Percentiles rank a stretch among this genome's conserved stretches.
Evolutionary conservation across 768 basidiomycete genomes (phyloP).

Genomic region (Boletus insuetus): DNA sequence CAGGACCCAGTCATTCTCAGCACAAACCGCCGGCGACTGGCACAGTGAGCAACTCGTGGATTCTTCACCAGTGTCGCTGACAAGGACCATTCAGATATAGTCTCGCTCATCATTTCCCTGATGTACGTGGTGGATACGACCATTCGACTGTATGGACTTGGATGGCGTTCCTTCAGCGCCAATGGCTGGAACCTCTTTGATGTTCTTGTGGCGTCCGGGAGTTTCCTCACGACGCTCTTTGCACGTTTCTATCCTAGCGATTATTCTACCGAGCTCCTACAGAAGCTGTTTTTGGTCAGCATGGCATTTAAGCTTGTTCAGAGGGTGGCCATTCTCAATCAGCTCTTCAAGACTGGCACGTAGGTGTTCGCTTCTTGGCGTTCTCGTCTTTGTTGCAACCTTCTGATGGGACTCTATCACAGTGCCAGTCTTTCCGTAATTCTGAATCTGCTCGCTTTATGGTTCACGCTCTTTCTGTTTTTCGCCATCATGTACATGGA

Average conservation of each 20-base stretch:
- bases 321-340: conserved; percentile 81
- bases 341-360: conserved; percentile 95
- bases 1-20: conserved; percentile 80
- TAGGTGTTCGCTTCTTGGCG: conserved; percentile 40
- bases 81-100: conserved; percentile 48
- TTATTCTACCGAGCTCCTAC: conserved; percentile 61
- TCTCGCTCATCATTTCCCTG: conserved; percentile 72
- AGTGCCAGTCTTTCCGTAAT: conserved; percentile 88
- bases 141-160: conserved; percentile 81
- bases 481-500: conserved; percentile 88
- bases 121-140: conserved; percentile 75
- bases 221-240: conserved; percentile 77
- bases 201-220: conserved; percentile 73
- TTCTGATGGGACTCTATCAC: neutral
- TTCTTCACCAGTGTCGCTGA: conserved; percentile 10
- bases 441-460: conserved; percentile 77
- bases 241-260: conserved; percentile 53
- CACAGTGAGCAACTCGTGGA: conserved; percentile 48
- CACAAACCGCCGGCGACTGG: conserved; percentile 47
- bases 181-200: conserved; percentile 97
- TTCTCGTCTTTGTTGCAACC: neutral
- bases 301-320: conserved; percentile 95
- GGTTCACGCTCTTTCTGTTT: conserved; percentile 89
- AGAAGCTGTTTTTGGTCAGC: conserved; percentile 89
- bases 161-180: conserved; percentile 77